A percentile compares a stretch with the other conserved stretches of the same genome.
phyloP scores from a whole-genome alignment of 805 yeast species.

The Saccharomycopsis schoenii region DNA sequence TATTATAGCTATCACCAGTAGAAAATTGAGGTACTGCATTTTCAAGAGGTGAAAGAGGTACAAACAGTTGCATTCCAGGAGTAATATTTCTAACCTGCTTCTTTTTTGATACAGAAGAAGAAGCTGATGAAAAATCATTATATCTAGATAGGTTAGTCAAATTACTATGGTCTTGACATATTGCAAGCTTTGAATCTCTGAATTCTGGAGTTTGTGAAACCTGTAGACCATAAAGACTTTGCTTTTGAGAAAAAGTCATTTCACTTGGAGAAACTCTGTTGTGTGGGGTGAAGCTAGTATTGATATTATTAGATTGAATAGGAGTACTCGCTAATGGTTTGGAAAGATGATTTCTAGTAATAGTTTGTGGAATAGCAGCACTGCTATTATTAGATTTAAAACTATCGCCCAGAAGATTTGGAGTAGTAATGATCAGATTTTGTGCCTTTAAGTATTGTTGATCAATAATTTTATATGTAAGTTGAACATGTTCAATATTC shows the following conservation, averaged over 20 bases:
- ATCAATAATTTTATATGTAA: slow-evolving; percentile 11
- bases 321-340: neutral
- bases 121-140: neutral
- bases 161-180: neutral
- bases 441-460: neutral
- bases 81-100: neutral
- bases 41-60: neutral
- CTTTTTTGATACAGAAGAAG: neutral
- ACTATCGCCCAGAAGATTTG: neutral
- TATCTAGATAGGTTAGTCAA: neutral
- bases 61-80: neutral
- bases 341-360: neutral
- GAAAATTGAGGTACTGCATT: neutral
- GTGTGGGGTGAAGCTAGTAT: neutral
- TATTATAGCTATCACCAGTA: neutral
- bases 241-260: slow-evolving; percentile 1
- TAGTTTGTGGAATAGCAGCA: neutral
- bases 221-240: neutral
- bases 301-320: neutral
- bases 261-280: neutral
- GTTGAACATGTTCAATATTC: slow-evolving; percentile 5
- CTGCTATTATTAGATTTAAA: neutral
- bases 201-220: neutral
- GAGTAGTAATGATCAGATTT: neutral
- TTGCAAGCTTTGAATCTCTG: neutral